Evolutionary conservation across 257 asterid species (phyloP), one percentile per base, ranked within the genome.

Genomic region (Scutellaria minor): DNA sequence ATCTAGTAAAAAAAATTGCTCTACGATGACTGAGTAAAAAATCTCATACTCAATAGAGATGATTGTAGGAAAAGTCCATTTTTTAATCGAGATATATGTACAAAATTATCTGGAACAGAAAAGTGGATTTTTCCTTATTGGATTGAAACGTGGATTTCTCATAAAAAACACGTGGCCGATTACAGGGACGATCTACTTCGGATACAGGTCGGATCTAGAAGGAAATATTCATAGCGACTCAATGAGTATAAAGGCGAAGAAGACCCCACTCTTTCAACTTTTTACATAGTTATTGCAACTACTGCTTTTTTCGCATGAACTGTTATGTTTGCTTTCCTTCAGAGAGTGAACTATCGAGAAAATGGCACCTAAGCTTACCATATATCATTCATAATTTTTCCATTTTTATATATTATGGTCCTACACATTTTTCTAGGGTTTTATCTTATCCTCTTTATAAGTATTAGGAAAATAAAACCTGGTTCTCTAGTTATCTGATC

Each of bases 401-500:
- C 67, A 70, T 70, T 57, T 46, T 52, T 3, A 9, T 51, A 5
- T 51, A 51, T 51, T 24, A 24, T 24, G 27, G 27, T 24, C 27
- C 27, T 24, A 24, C 27, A 24, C 27, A 24, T 24, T 24, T 24
- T 2, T 24, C 27, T 24, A 24, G 2, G 2, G 2, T 24, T 24
- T 2, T 31, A 31, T 31, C 37, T 31, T 31, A 31, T 31, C 37
- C 37, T 31, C 5, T n/a, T n/a, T 44, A 20, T 59, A 11, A 39
- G 66, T 52, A 52, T 71, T 24, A 6, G n/a, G 52, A 57, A 37
- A 40, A 69, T 18, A 18, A 0, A 18, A 18, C 65, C 73, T 11
- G 68, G 57, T 77, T 64, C 72, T 63, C 76, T 12, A 5, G 22
- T 55, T 59, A 24, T 56, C 39, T 75, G 37, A 31, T 31, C 64